Base-by-base conservation (phyloP, 1,284 basidiomycete genomes). In the Ustilago crameri region DNA sequence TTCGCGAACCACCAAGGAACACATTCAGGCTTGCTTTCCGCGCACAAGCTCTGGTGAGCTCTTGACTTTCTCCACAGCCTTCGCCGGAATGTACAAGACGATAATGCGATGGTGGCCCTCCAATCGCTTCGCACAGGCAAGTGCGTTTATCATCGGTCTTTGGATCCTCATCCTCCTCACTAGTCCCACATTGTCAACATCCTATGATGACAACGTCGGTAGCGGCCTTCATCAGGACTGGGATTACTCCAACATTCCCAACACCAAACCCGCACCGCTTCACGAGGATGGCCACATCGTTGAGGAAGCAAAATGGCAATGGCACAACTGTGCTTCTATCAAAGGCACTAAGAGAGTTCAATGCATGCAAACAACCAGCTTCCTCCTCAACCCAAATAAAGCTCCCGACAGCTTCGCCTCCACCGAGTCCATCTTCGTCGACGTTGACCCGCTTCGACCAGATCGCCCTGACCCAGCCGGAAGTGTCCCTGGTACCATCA, bases 151-250 rank as follows among this genome's bases (percentile, higher is more conserved):
- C 57, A 38, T 76, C 8, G 67, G 67, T 12, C 68, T 78, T 14
- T 78, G 76, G 74, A 55, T 78, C 14, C 51, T 78, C n/a, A 66
- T 78, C 37, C 68, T 78, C 23, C 56, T 78, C 51, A 75, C 72
- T 12, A 62, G 67, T 5, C 67, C 66, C 12, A 44, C 57, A 18
- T 51, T 74, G 24, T 47, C 58, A 23, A 53, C 50, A 17, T n/a
- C 38, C 4, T 27, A 18, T 14, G 10, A 30, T 22, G 57, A 61
- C 14, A 54, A 56, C 34, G 38, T 50, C 23, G 54, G 58, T n/a
- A 26, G 32, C 17, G 61, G 54, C 22, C 54, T 74, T 22, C 66
- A 65, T 26, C 65, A 68, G 42, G 51, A 68, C 46, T 72, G 73
- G 65, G 61, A 68, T 52, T 75, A 68, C 18, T 65, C 58, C 18